phyloP scores from a whole-genome alignment of 805 yeast species.

The Starmerella geochares region DNA sequence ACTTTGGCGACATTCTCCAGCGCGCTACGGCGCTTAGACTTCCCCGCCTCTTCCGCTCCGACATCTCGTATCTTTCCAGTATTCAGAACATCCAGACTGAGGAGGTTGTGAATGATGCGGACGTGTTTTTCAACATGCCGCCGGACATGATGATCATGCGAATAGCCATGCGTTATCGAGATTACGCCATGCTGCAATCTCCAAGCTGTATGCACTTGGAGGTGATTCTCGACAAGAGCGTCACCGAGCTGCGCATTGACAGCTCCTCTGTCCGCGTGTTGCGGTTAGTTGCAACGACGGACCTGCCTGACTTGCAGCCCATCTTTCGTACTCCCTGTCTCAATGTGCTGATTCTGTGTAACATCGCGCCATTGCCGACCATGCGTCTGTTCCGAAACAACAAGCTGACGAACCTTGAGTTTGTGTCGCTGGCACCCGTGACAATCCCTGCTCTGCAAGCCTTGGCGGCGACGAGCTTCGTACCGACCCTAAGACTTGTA shows the following conservation, averaged over 20 bases:
- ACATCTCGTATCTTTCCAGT: slow-evolving; percentile 2
- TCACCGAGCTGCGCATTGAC: slow-evolving; percentile 3
- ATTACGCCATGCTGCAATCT: slow-evolving; percentile 12
- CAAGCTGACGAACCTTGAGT: slow-evolving; percentile 16
- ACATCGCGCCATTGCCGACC: slow-evolving; percentile 18
- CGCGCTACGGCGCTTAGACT: slow-evolving; percentile 7
- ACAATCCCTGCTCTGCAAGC: slow-evolving; percentile 20
- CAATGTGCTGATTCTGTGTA: slow-evolving; percentile 19
- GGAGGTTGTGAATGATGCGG: slow-evolving; percentile 7
- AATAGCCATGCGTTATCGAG: slow-evolving; percentile 7
- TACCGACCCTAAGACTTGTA: slow-evolving; percentile 15
- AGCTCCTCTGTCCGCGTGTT: slow-evolving; percentile 16
- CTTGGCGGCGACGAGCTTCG: slow-evolving; percentile 1
- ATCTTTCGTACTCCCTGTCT: slow-evolving; percentile 17
- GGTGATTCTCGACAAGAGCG: slow-evolving; percentile 8
- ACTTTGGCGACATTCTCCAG: neutral
- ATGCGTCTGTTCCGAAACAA: slow-evolving; percentile 7
- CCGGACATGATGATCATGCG: neutral
- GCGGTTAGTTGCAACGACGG: slow-evolving; percentile 16
- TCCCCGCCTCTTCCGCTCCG: slow-evolving; percentile 11
- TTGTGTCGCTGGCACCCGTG: slow-evolving; percentile 22
- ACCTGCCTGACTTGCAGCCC: slow-evolving; percentile 15
- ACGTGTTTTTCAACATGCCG: neutral
- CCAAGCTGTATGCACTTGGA: slow-evolving; percentile 18
- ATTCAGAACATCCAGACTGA: slow-evolving; percentile 12